A percentile compares a stretch with the other conserved stretches of the same genome.
Conservation (phyloP, 2,329 filamentous ascomycete genomes). For the Diatrype stigma region DNA sequence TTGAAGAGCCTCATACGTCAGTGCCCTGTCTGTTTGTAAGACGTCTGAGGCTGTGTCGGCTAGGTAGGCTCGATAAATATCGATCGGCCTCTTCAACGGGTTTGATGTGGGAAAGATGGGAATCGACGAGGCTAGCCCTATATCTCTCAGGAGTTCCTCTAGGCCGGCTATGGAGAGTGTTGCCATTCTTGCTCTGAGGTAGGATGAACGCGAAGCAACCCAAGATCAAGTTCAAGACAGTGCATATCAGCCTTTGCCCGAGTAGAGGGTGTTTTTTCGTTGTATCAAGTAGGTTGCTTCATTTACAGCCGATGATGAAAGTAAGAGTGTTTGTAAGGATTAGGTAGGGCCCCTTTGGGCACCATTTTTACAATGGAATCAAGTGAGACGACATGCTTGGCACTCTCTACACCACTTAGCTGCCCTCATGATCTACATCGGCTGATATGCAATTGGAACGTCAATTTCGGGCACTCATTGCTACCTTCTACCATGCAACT, state of each 20-base stretch:
- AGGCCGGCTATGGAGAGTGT: constrained; percentile 58
- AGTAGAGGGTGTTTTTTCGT: background rate
- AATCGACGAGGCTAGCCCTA: constrained; percentile 41
- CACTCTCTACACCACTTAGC: background rate
- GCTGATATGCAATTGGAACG: background rate
- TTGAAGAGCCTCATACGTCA: constrained; percentile 29
- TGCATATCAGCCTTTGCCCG: background rate
- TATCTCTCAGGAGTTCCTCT: constrained; percentile 54
- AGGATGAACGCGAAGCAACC: background rate
- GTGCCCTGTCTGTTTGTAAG: constrained; percentile 13
- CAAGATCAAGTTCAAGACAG: background rate
- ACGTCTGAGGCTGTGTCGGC: constrained; percentile 17
- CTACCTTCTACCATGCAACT: too few relatives aligned
- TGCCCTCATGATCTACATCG: background rate
- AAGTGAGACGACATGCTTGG: background rate
- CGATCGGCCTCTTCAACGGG: constrained; percentile 20
- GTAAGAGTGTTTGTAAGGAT: background rate
- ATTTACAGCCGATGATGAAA: background rate
- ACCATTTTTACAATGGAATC: background rate
- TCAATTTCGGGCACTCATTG: background rate
- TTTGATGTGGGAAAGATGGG: constrained; percentile 24
- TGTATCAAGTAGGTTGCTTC: background rate
- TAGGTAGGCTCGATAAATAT: constrained; percentile 27
- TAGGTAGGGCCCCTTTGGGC: background rate
- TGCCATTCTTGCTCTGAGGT: constrained; percentile 27